phyloP scores from a whole-genome alignment of 495 filamentous ascomycete species.

The Penicillium fimorum region DNA sequence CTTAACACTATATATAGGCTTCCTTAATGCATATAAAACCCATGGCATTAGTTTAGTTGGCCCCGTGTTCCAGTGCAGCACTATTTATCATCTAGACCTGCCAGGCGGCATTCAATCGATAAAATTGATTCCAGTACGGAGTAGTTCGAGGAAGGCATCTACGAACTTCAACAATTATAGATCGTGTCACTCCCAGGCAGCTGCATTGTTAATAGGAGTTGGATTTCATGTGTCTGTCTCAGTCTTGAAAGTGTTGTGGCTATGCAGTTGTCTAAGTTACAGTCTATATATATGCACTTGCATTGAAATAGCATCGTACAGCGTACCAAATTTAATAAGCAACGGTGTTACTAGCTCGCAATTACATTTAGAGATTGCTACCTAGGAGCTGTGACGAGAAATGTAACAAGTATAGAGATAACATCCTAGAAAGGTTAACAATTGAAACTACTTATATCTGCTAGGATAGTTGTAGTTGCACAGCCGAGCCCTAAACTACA shows the following conservation, averaged over 20 bases:
- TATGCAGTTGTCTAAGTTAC: neutral
- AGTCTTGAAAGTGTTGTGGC: neutral
- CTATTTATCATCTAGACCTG: neutral
- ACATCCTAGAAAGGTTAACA: no score
- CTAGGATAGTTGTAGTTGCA: no score
- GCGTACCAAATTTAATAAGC: no score
- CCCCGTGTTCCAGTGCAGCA: neutral
- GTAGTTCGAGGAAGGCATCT: neutral
- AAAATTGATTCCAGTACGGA: neutral
- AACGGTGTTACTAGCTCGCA: no score
- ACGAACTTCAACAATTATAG: neutral
- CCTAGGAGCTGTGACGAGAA: no score
- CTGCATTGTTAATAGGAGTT: neutral
- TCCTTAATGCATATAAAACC: neutral
- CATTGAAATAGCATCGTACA: neutral
- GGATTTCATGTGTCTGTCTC: neutral
- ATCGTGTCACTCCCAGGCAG: conserved; percentile 5
- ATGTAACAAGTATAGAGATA: no score
- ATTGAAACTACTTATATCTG: no score
- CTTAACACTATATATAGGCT: neutral
- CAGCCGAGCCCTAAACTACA: no score
- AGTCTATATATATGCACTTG: neutral
- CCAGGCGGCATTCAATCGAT: neutral
- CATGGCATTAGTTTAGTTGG: neutral
- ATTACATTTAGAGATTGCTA: no score